phyloP scores from a whole-genome alignment of 1,139 yeast species.

The Pichia sp. region DNA sequence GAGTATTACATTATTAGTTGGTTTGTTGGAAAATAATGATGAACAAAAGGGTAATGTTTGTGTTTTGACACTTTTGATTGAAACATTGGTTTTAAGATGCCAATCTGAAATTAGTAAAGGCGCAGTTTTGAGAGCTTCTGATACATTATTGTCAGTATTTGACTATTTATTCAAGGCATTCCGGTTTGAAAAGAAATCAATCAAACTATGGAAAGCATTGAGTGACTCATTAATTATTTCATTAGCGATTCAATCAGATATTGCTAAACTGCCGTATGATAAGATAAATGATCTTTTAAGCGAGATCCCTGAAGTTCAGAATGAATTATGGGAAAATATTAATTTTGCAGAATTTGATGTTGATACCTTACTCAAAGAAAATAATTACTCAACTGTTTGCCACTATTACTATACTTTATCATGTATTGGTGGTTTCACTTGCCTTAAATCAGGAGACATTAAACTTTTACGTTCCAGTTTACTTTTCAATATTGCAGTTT shows the following conservation, averaged over 20 bases:
- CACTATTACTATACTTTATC: slow-evolving; percentile 9
- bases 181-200: slow-evolving; percentile 35
- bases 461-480: slow-evolving; percentile 53
- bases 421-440: slow-evolving; percentile 13
- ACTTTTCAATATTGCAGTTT: slow-evolving; percentile 64
- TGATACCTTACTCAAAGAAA: neutral
- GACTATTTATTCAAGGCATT: slow-evolving; percentile 41
- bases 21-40: slow-evolving; percentile 32
- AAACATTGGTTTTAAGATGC: slow-evolving; percentile 51
- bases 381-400: slow-evolving; percentile 5
- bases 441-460: slow-evolving; percentile 31
- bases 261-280: slow-evolving; percentile 36
- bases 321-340: slow-evolving; percentile 5
- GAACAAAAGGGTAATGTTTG: slow-evolving; percentile 47
- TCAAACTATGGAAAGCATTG: slow-evolving; percentile 49
- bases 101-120: slow-evolving; percentile 50
- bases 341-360: neutral
- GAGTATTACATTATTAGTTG: slow-evolving; percentile 31
- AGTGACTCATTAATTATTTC: slow-evolving; percentile 46
- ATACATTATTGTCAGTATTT: slow-evolving; percentile 40
- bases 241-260: slow-evolving; percentile 36
- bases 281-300: neutral
- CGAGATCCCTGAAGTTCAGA: neutral
- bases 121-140: slow-evolving; percentile 53
- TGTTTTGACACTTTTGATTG: slow-evolving; percentile 51